Percentiles rank a stretch among this genome's conserved stretches.
Evolutionary conservation across 2,329 filamentous ascomycete species (phyloP).

Genomic region (Aspergillus pseudoviridinutans): DNA sequence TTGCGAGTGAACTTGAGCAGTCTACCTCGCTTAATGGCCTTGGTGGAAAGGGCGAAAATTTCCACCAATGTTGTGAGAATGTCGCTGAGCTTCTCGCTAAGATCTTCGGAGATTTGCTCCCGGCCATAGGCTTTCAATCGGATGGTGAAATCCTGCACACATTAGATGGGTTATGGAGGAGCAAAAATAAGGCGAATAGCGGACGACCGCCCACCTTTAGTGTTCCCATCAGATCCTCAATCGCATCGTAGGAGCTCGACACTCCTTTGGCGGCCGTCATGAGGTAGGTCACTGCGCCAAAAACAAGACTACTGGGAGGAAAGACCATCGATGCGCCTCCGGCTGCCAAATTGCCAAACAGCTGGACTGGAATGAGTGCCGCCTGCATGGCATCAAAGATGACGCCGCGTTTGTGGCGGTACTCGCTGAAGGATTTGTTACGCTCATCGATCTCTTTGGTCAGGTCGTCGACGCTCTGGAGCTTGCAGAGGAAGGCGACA

Average conservation of each 20-base stretch:
- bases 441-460: slow-evolving; percentile 5
- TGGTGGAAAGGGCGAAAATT: slow-evolving; percentile 43
- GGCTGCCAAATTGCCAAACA: slow-evolving; percentile 8
- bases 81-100: slow-evolving; percentile 37
- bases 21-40: slow-evolving; percentile 41
- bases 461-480: slow-evolving; percentile 7
- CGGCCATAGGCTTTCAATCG: slow-evolving; percentile 7
- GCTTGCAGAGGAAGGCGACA: slow-evolving; percentile 1
- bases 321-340: slow-evolving; percentile 10
- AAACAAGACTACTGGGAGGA: slow-evolving; percentile 18
- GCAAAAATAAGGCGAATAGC: not conserved
- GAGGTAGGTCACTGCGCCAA: slow-evolving; percentile 43
- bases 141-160: slow-evolving; percentile 8
- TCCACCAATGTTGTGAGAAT: slow-evolving; percentile 46
- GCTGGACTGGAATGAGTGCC: slow-evolving; percentile 6
- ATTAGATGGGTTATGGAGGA: not conserved
- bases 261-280: slow-evolving; percentile 46
- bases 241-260: slow-evolving; percentile 44
- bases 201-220: slow-evolving; percentile 5
- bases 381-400: slow-evolving; percentile 6
- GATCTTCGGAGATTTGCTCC: slow-evolving; percentile 2
- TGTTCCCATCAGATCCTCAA: slow-evolving; percentile 43
- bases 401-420: slow-evolving; percentile 8
- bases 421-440: slow-evolving; percentile 8
- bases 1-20: slow-evolving; percentile 41